Evolutionary conservation across 805 yeast genomes (phyloP).

Genomic region (Candida caryicola): DNA sequence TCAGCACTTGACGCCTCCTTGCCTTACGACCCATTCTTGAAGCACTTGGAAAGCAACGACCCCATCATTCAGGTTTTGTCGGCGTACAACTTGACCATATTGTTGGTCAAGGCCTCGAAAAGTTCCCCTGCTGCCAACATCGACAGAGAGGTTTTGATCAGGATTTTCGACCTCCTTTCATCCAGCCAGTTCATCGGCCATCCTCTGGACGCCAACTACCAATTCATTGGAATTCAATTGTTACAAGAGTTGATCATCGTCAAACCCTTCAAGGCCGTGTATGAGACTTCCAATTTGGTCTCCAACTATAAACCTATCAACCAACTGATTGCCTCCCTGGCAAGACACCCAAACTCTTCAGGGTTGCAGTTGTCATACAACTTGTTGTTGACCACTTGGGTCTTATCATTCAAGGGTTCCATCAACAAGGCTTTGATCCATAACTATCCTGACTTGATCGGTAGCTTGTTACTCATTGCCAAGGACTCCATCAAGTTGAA

Average conservation of each 20-base stretch:
- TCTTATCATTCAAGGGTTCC: slow-evolving; percentile 67
- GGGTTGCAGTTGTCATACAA: slow-evolving; percentile 84
- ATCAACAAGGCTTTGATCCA: slow-evolving; percentile 48
- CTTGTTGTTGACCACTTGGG: slow-evolving; percentile 76
- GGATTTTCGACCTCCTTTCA: slow-evolving; percentile 37
- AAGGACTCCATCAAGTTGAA: slow-evolving; percentile 89
- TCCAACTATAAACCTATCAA: slow-evolving; percentile 33
- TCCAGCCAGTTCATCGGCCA: slow-evolving; percentile 28
- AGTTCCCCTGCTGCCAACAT: slow-evolving; percentile 14
- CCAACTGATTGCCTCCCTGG: slow-evolving; percentile 26
- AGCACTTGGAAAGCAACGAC: slow-evolving; percentile 54
- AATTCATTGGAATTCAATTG: slow-evolving; percentile 61
- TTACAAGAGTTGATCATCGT: slow-evolving; percentile 57
- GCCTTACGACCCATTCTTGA: slow-evolving; percentile 53
- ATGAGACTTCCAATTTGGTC: slow-evolving; percentile 36
- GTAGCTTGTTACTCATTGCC: slow-evolving; percentile 53
- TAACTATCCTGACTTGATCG: slow-evolving; percentile 55
- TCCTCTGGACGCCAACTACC: slow-evolving; percentile 43
- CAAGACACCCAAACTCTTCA: slow-evolving; percentile 35
- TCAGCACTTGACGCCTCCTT: slow-evolving; percentile 41
- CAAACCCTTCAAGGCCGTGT: slow-evolving; percentile 51
- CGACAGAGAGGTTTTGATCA: slow-evolving; percentile 38
- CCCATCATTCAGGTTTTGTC: slow-evolving; percentile 54
- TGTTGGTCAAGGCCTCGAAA: slow-evolving; percentile 36
- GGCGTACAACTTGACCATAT: slow-evolving; percentile 50